A percentile compares a stretch with the other conserved stretches of the same genome.
Evolutionary conservation across 495 filamentous ascomycete species (phyloP).

Genomic region (Amorphotheca resinae): DNA sequence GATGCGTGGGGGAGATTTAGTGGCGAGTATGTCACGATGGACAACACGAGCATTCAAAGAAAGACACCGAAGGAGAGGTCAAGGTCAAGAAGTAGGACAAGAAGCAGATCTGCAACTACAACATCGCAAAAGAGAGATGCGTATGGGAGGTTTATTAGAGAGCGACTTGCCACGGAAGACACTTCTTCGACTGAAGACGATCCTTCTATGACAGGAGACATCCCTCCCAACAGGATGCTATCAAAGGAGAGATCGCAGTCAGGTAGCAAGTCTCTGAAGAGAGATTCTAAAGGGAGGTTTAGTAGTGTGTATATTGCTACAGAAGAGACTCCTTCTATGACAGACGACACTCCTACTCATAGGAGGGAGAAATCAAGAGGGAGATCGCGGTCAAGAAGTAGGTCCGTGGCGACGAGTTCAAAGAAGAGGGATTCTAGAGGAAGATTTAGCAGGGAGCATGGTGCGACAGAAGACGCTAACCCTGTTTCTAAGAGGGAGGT

Average conservation of each 20-base stretch:
- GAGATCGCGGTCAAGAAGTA: background rate
- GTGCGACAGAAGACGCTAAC: no score
- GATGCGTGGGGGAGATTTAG: background rate
- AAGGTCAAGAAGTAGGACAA: background rate
- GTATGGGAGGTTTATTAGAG: background rate
- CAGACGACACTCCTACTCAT: no score
- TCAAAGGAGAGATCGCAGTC: background rate
- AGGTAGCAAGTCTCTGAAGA: background rate
- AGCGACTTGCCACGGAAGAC: background rate
- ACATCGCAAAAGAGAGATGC: background rate
- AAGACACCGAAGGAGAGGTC: background rate
- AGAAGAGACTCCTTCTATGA: background rate
- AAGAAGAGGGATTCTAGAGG: slow-evolving; percentile 2
- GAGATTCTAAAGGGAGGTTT: background rate
- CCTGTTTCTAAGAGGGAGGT: no score
- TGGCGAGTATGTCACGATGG: background rate
- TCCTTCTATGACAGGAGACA: background rate
- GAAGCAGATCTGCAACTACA: background rate
- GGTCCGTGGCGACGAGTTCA: background rate
- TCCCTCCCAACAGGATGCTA: background rate
- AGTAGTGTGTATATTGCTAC: background rate
- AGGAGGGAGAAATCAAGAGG: background rate
- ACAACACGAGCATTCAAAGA: no score
- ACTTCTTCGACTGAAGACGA: no score
- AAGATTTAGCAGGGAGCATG: slow-evolving; percentile 2